Evolutionary conservation across 768 basidiomycete species (phyloP), one percentile per base, ranked within the genome.

Genomic region (Dentipellis sp.): DNA sequence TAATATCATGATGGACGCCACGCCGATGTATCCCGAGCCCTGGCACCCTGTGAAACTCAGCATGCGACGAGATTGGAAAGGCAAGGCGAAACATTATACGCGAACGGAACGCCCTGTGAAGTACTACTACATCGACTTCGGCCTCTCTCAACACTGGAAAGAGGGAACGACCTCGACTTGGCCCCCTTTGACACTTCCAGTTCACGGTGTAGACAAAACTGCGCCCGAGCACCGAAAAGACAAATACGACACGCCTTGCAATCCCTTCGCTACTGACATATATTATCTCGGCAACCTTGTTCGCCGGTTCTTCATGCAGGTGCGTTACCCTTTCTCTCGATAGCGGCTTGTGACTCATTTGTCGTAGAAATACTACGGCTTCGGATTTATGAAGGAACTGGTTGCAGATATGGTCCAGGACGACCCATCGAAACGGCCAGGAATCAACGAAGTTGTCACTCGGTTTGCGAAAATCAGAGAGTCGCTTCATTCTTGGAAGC

Each of bases 381-480:
- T 66, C 11, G 64, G 62, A 2, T 68, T 69, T 56, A 53, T 71
- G 62, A 14, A 45, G 39, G 54, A 61, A 11, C 57, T 72, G 2
- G 52, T 70, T 6, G 38, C 46, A 2, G 56, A 58, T 4, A 71
- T 72, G 70, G 59, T 61, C 0, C 60, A 56, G 4, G 54, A 54
- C 0, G 63, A 67, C 39, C 71, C 71, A 0, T 34, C 50, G 4
- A 47, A 50, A 29, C 64, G 71, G 4, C 70, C 70, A 23, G 67
- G 58, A 16, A 59, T 59, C 21, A 51, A 50, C 36, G 55, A 50
- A 5, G 58, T 61, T 7, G 49, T 59, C 10, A 11, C 29, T 14
- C 37, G 14, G 12, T 56, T 56, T 14, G n/a, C 21, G 14, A n/a
- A n/a, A 4, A 60, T 59, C 16, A 45, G 46, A 35, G 19, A 3